phyloP scores from a whole-genome alignment of 108 stramenopile species.

The Schizochytrium sp. region DNA sequence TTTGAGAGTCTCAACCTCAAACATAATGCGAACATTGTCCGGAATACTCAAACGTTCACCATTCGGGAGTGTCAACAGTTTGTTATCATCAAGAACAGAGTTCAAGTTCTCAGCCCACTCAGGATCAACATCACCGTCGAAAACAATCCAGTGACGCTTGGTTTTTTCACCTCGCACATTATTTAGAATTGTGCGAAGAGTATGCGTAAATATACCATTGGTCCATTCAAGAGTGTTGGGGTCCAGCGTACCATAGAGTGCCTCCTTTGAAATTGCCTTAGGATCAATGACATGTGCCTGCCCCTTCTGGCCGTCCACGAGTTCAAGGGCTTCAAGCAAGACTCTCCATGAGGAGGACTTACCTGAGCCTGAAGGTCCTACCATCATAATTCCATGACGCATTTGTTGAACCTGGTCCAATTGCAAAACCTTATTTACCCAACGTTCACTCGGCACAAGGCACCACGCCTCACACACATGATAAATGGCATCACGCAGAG shows the following conservation, averaged over 20 bases:
- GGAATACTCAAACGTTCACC: conserved; percentile 87
- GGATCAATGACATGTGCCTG: conserved; percentile 95
- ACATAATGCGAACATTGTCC: conserved; percentile 86
- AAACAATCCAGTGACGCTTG: conserved; percentile 86
- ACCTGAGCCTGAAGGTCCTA: conserved; percentile 88
- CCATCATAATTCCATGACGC: conserved; percentile 96
- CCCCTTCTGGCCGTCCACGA: conserved; percentile 87
- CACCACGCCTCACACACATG: not conserved
- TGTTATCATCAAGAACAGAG: conserved; percentile 82
- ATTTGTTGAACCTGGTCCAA: conserved; percentile 92
- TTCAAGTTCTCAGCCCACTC: conserved; percentile 79
- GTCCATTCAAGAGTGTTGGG: conserved; percentile 99
- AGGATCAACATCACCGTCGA: conserved; percentile 73
- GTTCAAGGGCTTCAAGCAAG: conserved; percentile 84
- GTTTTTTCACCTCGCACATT: conserved; percentile 94
- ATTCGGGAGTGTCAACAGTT: conserved; percentile 79
- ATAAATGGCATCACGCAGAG: not conserved
- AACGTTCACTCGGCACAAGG: conserved; percentile 71
- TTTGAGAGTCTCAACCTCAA: conserved; percentile 93
- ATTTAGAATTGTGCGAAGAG: conserved; percentile 84
- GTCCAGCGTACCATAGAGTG: conserved; percentile 91
- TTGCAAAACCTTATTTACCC: conserved; percentile 94
- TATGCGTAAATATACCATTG: conserved; percentile 95
- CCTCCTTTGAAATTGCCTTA: conserved; percentile 92
- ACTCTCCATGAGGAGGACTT: conserved; percentile 84